Evolutionary conservation across 768 basidiomycete species (phyloP).

Genomic region (Antrodiella citrinella): DNA sequence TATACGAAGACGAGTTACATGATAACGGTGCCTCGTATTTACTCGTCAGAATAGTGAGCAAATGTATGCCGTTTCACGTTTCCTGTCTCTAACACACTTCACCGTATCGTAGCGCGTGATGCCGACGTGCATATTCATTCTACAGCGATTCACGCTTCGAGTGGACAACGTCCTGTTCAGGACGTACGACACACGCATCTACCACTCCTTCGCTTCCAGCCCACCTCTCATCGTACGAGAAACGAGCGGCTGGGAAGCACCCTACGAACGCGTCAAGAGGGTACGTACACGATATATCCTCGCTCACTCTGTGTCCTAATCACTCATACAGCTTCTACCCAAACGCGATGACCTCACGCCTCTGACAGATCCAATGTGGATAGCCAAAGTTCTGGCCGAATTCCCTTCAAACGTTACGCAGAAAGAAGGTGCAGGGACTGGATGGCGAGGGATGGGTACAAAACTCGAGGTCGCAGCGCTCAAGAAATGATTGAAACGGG

Average conservation of each 20-base stretch:
- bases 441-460: constrained; percentile 79
- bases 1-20: constrained; percentile 95
- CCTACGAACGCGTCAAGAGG: constrained; percentile 71
- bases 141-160: constrained; percentile 84
- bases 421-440: constrained; percentile 57
- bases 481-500: not conserved
- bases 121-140: constrained; percentile 90
- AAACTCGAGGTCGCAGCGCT: constrained; percentile 46
- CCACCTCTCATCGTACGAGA: constrained; percentile 70
- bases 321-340: constrained; percentile 48
- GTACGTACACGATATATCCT: constrained; percentile 33
- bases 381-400: constrained; percentile 62
- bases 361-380: constrained; percentile 80
- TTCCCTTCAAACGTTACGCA: constrained; percentile 54
- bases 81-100: not conserved
- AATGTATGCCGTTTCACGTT: too few relatives aligned
- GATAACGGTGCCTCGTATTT: constrained; percentile 90
- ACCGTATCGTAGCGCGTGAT: constrained; percentile 71
- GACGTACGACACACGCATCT: constrained; percentile 81
- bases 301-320: not conserved
- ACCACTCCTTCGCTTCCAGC: constrained; percentile 65
- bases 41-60: constrained; percentile 82
- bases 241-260: constrained; percentile 83
- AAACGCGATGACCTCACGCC: constrained; percentile 77
- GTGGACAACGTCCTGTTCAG: constrained; percentile 95